Base-by-base conservation (phyloP, 805 yeast species). In the Yarrowia sp. region DNA sequence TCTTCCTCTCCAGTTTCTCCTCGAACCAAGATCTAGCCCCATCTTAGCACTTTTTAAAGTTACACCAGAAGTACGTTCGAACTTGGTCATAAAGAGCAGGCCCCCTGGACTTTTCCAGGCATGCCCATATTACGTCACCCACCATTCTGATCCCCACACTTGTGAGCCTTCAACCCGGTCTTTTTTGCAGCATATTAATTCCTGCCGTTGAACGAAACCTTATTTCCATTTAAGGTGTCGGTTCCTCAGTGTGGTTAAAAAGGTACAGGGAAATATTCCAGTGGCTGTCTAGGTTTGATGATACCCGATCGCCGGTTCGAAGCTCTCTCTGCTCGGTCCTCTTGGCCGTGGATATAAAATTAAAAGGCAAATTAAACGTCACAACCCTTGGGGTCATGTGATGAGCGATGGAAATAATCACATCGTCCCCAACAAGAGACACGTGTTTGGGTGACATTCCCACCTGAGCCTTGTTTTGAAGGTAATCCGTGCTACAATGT, bases 351-450 rank as follows among this genome's bases (percentile, higher is more conserved):
- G 38, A 12, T 12, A 10, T 9, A 4, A 49, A 49, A 49, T 49
- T n/a, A 49, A 49, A 34, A 20, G 33, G 55, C 39, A 49, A 49
- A 10, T 33, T 49, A 49, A 49, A 34, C 38, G 40, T 33, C n/a
- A 7, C 55, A 33, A 49, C 55, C 55, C 55, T n/a, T 20, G 40
- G 8, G 14, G 55, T 49, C 55, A 49, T 49, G 55, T 49, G 55
- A 49, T 34, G 9, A 3, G 9, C 24, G n/a, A 6, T 17, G 14
- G 24, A 49, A 33, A 49, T 49, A 30, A 14, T 33, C 53, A 8
- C 30, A 24, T 24, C 30, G 30, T 13, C 20, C 55, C 55, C 55
- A 49, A 49, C 55, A 49, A 49, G 55, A 33, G 55, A n/a, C 55
- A 49, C 55, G 55, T 49, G 55, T n/a, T 34, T 10, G 40, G 39